Evolutionary conservation across 495 filamentous ascomycete genomes (phyloP), one percentile per base, ranked within the genome.

Genomic region (Tuber umbilicatum): DNA sequence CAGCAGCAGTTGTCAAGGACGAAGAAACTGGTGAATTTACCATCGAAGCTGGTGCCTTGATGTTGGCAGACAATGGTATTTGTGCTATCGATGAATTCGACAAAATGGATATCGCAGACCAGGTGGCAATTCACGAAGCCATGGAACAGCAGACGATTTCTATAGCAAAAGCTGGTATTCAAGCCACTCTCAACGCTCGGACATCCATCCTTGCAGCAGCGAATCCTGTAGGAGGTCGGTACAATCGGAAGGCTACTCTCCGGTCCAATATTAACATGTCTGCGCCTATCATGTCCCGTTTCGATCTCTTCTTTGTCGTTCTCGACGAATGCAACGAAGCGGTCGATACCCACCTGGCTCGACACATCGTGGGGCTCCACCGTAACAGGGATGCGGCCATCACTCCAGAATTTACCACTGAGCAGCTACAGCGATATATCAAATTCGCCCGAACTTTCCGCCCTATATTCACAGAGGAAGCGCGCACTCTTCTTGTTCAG

Each of bases 131-230:
- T 84, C 95, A 99, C 89, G 95, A 99, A 88, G 96, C 96, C 73
- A 99, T 99, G 95, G 95, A 99, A 88, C 95, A 99, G 85, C 95
- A 99, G 85, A 99, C 95, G 31, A 99, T 99, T 79, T 97, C 94
- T 35, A 99, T 99, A 83, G 95, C 95, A 75, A 99, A 99, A 82
- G 95, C 95, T 5, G 95, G 95, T 81, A 99, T 99, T 76, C 95
- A 99, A 83, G 97, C 95, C 3, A 99, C 95, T 0, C 90, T 99
- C 60, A 99, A 98, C 80, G 95, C 95, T 1, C 86, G 95, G 40
- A 97, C 95, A 5, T 93, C 90, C 21, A 99, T 99, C 82, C 90
- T 99, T 39, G 95, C 95, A 2, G 95, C 95, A 0, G 95, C 95
- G 17, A 99, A 99, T 83, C 95, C 95, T 0, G 93, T 99, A 12